Percentiles rank a stretch among this genome's conserved stretches.
Conservation (phyloP, 2,329 filamentous ascomycete genomes). For the Fusarium miscanthi region DNA sequence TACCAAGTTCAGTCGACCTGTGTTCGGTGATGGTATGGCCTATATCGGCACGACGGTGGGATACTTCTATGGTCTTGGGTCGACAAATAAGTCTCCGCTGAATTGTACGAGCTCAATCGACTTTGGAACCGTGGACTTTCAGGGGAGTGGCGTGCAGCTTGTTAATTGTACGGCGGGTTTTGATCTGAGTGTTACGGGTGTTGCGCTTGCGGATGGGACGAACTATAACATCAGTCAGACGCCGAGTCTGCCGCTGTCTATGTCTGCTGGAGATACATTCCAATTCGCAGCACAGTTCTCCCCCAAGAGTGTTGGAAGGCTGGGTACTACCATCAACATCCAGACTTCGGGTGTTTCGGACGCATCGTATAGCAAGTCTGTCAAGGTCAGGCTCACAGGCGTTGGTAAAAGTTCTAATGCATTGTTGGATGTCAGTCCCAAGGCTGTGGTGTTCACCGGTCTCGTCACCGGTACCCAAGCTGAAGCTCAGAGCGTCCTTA, state of each 20-base stretch:
- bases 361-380: constrained; percentile 58
- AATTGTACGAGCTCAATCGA: constrained; percentile 61
- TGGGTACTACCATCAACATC: constrained; percentile 60
- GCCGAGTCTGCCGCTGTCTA: constrained; percentile 46
- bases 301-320: constrained; percentile 55
- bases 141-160: constrained; percentile 40
- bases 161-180: constrained; percentile 63
- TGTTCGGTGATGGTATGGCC: constrained; percentile 66
- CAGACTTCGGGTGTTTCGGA: constrained; percentile 58
- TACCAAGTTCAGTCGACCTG: constrained; percentile 67
- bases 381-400: constrained; percentile 60
- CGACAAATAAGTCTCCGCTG: constrained; percentile 63
- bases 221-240: constrained; percentile 53
- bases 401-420: constrained; percentile 59
- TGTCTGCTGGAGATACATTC: constrained; percentile 54
- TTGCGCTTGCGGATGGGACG: constrained; percentile 49
- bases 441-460: constrained; percentile 60
- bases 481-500: constrained; percentile 57
- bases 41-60: constrained; percentile 66
- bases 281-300: constrained; percentile 57
- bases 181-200: constrained; percentile 54
- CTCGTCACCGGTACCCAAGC: constrained; percentile 57
- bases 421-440: constrained; percentile 60
- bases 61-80: constrained; percentile 65
- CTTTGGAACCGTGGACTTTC: constrained; percentile 60